Conservation (phyloP, 208 protist genomes). For the Leishmania braziliensis region DNA sequence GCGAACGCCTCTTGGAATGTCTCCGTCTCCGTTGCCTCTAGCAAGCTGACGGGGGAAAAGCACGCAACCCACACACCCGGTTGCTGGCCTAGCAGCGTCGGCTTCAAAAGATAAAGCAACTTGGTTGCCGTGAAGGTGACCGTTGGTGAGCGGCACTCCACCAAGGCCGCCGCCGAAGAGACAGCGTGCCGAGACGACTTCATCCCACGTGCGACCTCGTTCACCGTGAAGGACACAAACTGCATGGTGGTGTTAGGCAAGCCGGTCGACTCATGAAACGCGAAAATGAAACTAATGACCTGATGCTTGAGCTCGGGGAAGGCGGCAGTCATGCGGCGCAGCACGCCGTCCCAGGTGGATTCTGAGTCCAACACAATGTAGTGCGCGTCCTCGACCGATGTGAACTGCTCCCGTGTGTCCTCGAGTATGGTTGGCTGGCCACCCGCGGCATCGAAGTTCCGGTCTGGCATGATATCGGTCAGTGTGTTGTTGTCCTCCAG, state of each 20-base stretch:
- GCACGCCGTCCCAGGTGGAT: slow-evolving; percentile 5
- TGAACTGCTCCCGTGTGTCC: slow-evolving; percentile 66
- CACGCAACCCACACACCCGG: slow-evolving; percentile 73
- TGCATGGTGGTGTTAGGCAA: slow-evolving; percentile 76
- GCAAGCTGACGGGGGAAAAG: slow-evolving; percentile 53
- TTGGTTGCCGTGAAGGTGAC: slow-evolving; percentile 60
- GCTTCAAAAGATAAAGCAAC: slow-evolving; percentile 73
- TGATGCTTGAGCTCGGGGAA: slow-evolving; percentile 48
- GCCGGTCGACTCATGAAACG: slow-evolving; percentile 38
- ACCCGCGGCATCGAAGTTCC: background rate
- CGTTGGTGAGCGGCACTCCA: slow-evolving; percentile 59
- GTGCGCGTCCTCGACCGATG: slow-evolving; percentile 59
- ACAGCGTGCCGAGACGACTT: slow-evolving; percentile 74
- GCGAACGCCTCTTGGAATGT: slow-evolving; percentile 80
- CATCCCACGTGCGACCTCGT: slow-evolving; percentile 56
- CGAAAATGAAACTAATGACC: slow-evolving; percentile 67
- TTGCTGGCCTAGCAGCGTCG: slow-evolving; percentile 62
- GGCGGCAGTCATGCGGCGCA: slow-evolving; percentile 20
- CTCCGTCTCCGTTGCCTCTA: slow-evolving; percentile 36
- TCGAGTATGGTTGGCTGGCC: slow-evolving; percentile 64
- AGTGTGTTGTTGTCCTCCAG: slow-evolving; percentile 63
- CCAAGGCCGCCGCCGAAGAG: slow-evolving; percentile 52
- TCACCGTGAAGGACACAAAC: slow-evolving; percentile 72
- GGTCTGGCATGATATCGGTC: slow-evolving; percentile 38
- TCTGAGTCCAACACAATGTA: slow-evolving; percentile 50